These are phyloP conservation scores for Boeremia lycopersici DNA, from an alignment of 2,329 filamentous ascomycete genomes.

Conservation along the genomic window DNA sequence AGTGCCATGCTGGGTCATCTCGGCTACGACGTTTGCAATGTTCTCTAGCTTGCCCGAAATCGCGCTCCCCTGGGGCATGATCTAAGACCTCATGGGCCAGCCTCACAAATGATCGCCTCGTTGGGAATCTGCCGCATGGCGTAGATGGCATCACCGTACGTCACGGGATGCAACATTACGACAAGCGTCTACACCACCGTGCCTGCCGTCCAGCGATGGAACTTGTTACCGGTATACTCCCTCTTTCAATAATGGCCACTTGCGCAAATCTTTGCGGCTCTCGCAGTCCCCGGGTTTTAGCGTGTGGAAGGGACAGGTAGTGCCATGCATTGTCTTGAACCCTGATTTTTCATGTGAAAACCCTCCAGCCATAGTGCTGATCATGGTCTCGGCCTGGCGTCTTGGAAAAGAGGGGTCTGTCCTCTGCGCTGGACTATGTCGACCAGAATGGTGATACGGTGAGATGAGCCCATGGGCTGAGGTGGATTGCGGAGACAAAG, in stretches of 20 bases:
- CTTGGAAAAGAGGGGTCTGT: conserved; percentile 15
- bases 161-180: conserved; percentile 6
- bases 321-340: conserved; percentile 2
- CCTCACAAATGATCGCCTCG: neutral
- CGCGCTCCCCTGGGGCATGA: neutral
- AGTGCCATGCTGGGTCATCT: neutral
- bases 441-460: conserved; percentile 9
- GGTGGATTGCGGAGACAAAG: neutral
- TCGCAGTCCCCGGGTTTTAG: neutral
- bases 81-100: neutral
- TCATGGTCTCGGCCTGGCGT: conserved; percentile 11
- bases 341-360: conserved; percentile 16
- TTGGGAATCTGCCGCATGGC: neutral
- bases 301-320: neutral
- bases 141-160: neutral
- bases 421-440: conserved; percentile 4
- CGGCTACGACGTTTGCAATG: neutral
- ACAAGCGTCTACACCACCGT: neutral
- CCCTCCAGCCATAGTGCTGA: conserved; percentile 9
- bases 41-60: neutral
- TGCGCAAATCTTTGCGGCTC: conserved; percentile 18
- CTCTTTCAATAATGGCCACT: conserved; percentile 1
- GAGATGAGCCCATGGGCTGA: conserved; percentile 13
- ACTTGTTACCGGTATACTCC: neutral
- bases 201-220: conserved; percentile 1